These are phyloP conservation scores for Aspergillus leporis DNA, from an alignment of 495 filamentous ascomycete genomes.

Conservation along the genomic window DNA sequence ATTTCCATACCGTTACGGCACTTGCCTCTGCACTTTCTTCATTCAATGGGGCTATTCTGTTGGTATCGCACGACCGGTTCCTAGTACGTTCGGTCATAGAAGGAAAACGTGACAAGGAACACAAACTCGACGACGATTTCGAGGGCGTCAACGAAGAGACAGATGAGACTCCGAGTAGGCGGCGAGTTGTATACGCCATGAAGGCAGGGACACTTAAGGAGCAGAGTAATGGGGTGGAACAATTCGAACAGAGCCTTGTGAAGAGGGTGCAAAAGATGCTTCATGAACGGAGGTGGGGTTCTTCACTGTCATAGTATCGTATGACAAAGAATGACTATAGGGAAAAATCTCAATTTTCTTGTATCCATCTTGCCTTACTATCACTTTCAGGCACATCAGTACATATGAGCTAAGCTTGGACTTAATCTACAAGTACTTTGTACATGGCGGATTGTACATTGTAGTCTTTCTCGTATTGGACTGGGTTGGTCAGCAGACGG, in stretches of 20 bases:
- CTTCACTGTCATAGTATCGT: neutral
- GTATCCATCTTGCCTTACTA: neutral
- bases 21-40: conserved; percentile 61
- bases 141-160: conserved; percentile 48
- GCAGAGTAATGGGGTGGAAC: conserved; percentile 57
- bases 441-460: too few relatives aligned
- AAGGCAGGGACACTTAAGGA: conserved; percentile 56
- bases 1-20: conserved; percentile 72
- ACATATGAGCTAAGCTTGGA: too few relatives aligned
- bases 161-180: conserved; percentile 46
- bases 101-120: conserved; percentile 49
- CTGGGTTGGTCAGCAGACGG: too few relatives aligned
- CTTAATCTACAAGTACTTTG: too few relatives aligned
- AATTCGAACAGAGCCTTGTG: conserved; percentile 65
- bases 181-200: conserved; percentile 61
- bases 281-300: conserved; percentile 10
- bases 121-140: conserved; percentile 50
- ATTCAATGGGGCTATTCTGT: conserved; percentile 69
- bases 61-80: conserved; percentile 79
- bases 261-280: conserved; percentile 53
- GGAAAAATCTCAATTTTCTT: neutral
- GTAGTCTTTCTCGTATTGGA: too few relatives aligned
- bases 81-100: conserved; percentile 69
- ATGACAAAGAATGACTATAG: neutral
- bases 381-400: neutral